These are phyloP conservation scores for Aspergillus aculeatinus DNA, from an alignment of 2,329 filamentous ascomycete genomes.

Conservation along the genomic window DNA sequence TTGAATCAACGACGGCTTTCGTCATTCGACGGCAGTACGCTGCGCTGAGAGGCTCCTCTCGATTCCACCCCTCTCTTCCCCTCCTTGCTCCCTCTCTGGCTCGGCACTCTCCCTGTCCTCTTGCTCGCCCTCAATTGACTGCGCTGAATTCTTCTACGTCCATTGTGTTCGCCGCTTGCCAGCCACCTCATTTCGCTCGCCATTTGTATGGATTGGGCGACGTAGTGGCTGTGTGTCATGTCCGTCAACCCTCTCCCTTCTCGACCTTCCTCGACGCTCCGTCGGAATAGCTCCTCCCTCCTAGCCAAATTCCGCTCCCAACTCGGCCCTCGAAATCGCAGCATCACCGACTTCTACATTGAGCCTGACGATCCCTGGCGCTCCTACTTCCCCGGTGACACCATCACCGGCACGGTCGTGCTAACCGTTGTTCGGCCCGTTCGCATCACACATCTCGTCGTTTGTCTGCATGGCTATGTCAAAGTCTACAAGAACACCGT, in stretches of 20 bases:
- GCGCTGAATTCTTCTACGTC: not conserved
- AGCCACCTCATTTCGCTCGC: constrained; percentile 13
- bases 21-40: constrained; percentile 6
- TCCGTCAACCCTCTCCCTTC: constrained; percentile 38
- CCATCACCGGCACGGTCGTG: constrained; percentile 60
- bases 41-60: constrained; percentile 1
- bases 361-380: constrained; percentile 63
- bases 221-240: constrained; percentile 37
- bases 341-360: constrained; percentile 61
- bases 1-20: not conserved
- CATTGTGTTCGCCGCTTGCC: not conserved
- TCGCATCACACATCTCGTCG: constrained; percentile 62
- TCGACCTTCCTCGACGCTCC: constrained; percentile 35
- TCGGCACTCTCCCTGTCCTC: not conserved
- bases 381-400: constrained; percentile 62
- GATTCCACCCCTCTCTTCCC: constrained; percentile 6
- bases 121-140: not conserved
- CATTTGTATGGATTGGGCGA: constrained; percentile 37
- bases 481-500: constrained; percentile 65
- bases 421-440: constrained; percentile 61
- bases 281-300: constrained; percentile 44
- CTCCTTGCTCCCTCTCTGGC: constrained; percentile 1
- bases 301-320: constrained; percentile 58
- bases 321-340: constrained; percentile 54
- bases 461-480: constrained; percentile 63